These are phyloP conservation scores for Pseudogymnoascus pannorum DNA, from an alignment of 2,329 filamentous ascomycete genomes.

Conservation along the genomic window DNA sequence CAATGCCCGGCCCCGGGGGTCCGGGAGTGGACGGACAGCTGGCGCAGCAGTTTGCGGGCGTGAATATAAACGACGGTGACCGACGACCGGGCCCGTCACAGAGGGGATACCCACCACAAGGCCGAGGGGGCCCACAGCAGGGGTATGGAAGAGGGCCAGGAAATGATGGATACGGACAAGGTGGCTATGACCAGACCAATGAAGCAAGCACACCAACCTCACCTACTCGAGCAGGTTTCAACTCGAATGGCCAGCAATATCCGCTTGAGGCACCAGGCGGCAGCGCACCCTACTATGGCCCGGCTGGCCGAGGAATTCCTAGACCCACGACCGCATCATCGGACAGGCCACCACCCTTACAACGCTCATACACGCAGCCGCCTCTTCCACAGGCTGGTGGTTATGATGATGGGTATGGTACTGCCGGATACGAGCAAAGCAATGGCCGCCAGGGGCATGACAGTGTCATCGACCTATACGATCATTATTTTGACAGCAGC, in stretches of 20 bases:
- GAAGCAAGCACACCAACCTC: constrained; percentile 19
- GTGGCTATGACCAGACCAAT: constrained; percentile 3
- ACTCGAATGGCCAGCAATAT: constrained; percentile 18
- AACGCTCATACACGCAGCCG: constrained; percentile 10
- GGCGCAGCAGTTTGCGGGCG: background rate
- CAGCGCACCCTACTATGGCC: constrained; percentile 40
- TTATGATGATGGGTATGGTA: constrained; percentile 9
- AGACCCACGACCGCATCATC: constrained; percentile 45
- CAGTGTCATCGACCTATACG: constrained; percentile 45
- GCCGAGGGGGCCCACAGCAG: constrained; percentile 16
- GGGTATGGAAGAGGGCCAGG: constrained; percentile 23
- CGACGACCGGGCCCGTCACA: constrained; percentile 21
- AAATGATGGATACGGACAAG: constrained; percentile 16
- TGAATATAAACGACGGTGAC: constrained; percentile 23
- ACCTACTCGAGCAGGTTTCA: constrained; percentile 20
- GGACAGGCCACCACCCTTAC: constrained; percentile 19
- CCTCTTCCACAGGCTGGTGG: constrained; percentile 13
- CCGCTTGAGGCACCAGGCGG: constrained; percentile 20
- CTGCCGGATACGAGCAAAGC: constrained; percentile 26
- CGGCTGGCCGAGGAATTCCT: constrained; percentile 37
- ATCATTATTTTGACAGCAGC: constrained; percentile 42
- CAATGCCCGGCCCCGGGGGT: background rate
- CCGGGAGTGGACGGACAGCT: constrained; percentile 15
- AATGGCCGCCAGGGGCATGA: constrained; percentile 32
- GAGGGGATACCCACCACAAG: constrained; percentile 21